Percentiles rank a stretch among this genome's conserved stretches.
phyloP scores from a whole-genome alignment of 225 moss, liverwort and hornwort genomes.

The Straminergon stramineum region DNA sequence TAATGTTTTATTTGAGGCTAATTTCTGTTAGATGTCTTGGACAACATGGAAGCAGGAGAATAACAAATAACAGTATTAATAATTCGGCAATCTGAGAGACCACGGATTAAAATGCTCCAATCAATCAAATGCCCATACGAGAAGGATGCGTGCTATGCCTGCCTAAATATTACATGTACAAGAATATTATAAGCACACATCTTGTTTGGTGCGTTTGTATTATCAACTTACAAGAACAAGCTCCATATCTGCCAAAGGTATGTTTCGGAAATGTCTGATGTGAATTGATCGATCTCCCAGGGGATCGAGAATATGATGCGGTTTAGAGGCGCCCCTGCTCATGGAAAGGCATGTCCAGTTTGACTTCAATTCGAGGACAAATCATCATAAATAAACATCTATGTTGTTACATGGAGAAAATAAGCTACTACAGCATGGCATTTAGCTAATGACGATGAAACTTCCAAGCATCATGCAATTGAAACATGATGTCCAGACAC shows the following conservation, averaged over 20 bases:
- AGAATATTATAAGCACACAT: background rate
- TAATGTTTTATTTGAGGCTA: background rate
- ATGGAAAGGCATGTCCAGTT: background rate
- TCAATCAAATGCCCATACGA: background rate
- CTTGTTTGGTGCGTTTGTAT: background rate
- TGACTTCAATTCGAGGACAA: background rate
- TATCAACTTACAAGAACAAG: constrained; percentile 49
- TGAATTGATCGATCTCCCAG: constrained; percentile 51
- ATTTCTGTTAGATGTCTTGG: background rate
- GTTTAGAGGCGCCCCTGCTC: constrained; percentile 34
- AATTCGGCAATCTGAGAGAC: background rate
- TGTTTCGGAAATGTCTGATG: constrained; percentile 57
- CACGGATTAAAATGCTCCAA: background rate
- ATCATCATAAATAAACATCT: background rate
- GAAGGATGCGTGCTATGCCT: background rate
- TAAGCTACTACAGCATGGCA: background rate
- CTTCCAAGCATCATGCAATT: background rate
- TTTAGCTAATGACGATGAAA: background rate
- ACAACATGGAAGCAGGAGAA: background rate
- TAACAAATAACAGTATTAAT: background rate
- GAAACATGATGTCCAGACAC: background rate
- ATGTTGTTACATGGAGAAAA: background rate
- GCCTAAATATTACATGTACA: background rate
- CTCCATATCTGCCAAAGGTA: constrained; percentile 70
- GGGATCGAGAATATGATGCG: constrained; percentile 35